Base-by-base conservation (phyloP, 2,329 filamentous ascomycete species). In the Lasiodiplodia gonubiensis region DNA sequence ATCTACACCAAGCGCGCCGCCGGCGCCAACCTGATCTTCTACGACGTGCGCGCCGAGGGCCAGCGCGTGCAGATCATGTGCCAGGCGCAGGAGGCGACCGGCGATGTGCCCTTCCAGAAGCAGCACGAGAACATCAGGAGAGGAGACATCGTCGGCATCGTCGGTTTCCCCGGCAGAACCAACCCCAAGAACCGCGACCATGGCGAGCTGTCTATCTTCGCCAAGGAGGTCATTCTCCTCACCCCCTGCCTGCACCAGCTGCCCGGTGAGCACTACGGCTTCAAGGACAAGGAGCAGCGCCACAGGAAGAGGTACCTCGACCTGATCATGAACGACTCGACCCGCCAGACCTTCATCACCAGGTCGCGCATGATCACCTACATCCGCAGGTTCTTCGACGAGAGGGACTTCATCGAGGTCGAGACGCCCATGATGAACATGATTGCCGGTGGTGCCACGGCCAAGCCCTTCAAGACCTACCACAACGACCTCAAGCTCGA, bases 361-460 rank as follows among this genome's bases (percentile, higher is more conserved):
- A 88, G 95, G 66, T 89, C 92, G 75, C 93, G 92, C 86, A 94
- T 98, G 75, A 88, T 97, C 77, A 89, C 88, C 69, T 97, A 93
- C 78, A 91, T 99, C 72, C 92, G 95, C 72, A 87, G 88, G 74
- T 99, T 90, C 85, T 92, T 99, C 73, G 92, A 97, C 74, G 87
- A 90, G 72, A 87, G 90, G 65, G 92, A 94, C 74, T 99, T 99
- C 80, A 85, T 93, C 67, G 94, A 97, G 79, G 94, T 98, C 30
- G 93, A 98, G 82, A 99, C 95, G 0, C 94, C 95, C 5, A 97
- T 98, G 88, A 94, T 99, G 87, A 96, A 97, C 79, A 88, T 92
- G 75, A 97, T 97, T 77, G 93, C 95, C 35, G 96, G 95, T 73
- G 95, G 95, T 77, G 95, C 95, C 39, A 98, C 95, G 1, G 95